Base-by-base conservation (phyloP, 345 rosid species). In the Geranium rotundifolium region DNA sequence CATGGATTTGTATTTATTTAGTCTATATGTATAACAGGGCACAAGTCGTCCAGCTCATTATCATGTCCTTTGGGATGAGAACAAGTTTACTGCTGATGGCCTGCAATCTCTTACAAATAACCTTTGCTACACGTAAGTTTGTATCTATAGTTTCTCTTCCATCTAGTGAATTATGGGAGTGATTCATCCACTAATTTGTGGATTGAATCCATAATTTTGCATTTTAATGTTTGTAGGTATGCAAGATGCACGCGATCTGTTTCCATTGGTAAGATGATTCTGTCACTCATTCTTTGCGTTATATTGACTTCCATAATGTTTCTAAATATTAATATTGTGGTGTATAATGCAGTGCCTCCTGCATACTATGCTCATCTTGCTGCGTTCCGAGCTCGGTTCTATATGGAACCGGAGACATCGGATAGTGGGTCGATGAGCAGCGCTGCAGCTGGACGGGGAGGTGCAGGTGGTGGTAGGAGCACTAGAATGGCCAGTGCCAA, bases 1-100 rank as follows among this genome's bases (percentile, higher is more conserved):
- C 50, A 63, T 34, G 41, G 10, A 34, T 34, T 34, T 34, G 41
- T 4, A 34, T 34, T 4, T 34, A 34, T 34, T 4, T 34, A 34
- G 1, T 34, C 41, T 31, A 31, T 31, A 1, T 57, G 63, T 31
- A 67, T 34, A 61, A 63, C 80, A 91, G 98, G 98, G 97, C 2
- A 92, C 97, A 20, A 87, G 95, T 63, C 89, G 98, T 54, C 98
- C 98, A 0, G 97, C 98, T 10, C 98, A 92, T 69, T 92, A 89
- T 65, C 98, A 92, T 64, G 97, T 89, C 54, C 80, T 92, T 4
- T 87, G 96, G 93, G 98, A 92, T 71, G 98, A 92, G 74, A 92
- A 92, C 81, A 81, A 86, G 55, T 92, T 92, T 57, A 68, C 84
- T 8, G 97, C 98, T 29, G 97, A 92, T 75, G 88, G 80, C 55